Base-by-base conservation (phyloP, 2,329 filamentous ascomycete genomes). In the Colletotrichum sidae region DNA sequence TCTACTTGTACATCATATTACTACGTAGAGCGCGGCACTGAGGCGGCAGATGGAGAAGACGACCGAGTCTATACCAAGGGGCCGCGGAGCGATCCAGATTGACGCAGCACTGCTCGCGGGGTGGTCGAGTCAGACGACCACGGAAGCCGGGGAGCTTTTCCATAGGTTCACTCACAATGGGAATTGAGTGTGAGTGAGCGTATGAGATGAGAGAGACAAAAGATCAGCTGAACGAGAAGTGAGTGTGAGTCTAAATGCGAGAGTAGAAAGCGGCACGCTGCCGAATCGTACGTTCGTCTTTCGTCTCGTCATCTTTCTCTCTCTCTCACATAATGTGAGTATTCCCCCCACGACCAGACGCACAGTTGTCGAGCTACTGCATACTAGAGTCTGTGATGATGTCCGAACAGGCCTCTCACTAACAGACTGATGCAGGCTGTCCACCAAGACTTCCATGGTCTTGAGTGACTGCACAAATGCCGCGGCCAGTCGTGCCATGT, bases 231-330 rank as follows among this genome's bases (percentile, higher is more conserved):
- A 45, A 33, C 38, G 41, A 45, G 53, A 15, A 25, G 53, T 45
- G 42, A 46, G 39, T 37, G 41, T 13, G 53, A 17, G 42, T 42
- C 13, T 55, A 42, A 38, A 42, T 34, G 42, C 46, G 37, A 10
- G 46, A 50, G 53, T 45, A 45, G 44, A n/a, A 38, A 35, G 33
- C 62, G 52, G 62, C 62, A 65, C 62, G 45, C 42, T 56, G 62
- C 62, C 62, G 62, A 65, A 25, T 25, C 25, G 25, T 25, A 25
- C 25, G 46, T 25, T 44, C 45, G 15, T 50, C 61, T 60, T 60
- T 56, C 61, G 60, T 60, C 49, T 60, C 15, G 11, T 41, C 37
- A 38, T 37, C 49, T 45, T 13, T 44, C 34, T 25, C 42, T 38
- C 46, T 55, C 13, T 15, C 15, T 13, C 15, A 3, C 38, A 9